Evolutionary conservation across 2,329 filamentous ascomycete genomes (phyloP).

Genomic region (Leptographium procerum): DNA sequence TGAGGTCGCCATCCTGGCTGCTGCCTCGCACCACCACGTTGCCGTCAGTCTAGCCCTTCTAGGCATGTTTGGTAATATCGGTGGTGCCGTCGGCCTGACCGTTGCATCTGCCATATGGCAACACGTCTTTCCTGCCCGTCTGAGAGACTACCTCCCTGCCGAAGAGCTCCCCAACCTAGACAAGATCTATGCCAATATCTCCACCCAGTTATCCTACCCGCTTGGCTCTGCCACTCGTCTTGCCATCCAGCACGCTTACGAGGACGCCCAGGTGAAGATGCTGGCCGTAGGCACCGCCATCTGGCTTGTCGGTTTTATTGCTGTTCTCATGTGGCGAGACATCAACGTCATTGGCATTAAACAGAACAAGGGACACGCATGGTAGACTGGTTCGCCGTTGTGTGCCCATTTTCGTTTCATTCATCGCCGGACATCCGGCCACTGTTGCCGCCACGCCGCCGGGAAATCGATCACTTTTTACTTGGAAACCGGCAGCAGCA

Average conservation of each 20-base stretch:
- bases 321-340: conserved; percentile 5
- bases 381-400: too few relatives aligned
- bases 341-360: conserved; percentile 6
- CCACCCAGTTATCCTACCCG: conserved; percentile 38
- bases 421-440: background rate
- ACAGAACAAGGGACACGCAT: conserved; percentile 5
- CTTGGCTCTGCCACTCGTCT: conserved; percentile 34
- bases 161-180: conserved; percentile 23
- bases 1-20: conserved; percentile 49
- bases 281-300: conserved; percentile 31
- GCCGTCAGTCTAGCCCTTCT: conserved; percentile 5
- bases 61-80: conserved; percentile 40
- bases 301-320: conserved; percentile 1
- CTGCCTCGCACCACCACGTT: conserved; percentile 33
- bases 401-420: too few relatives aligned
- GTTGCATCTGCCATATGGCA: conserved; percentile 53
- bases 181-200: conserved; percentile 40
- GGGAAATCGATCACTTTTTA: too few relatives aligned
- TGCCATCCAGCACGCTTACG: conserved; percentile 48
- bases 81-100: conserved; percentile 45
- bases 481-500: too few relatives aligned
- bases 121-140: conserved; percentile 37
- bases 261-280: conserved; percentile 34
- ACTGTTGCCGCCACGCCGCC: background rate
- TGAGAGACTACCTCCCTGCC: conserved; percentile 37